Evolutionary conservation across 2,329 filamentous ascomycete genomes (phyloP), one percentile per base, ranked within the genome.

Genomic region (Cadophora sp.): DNA sequence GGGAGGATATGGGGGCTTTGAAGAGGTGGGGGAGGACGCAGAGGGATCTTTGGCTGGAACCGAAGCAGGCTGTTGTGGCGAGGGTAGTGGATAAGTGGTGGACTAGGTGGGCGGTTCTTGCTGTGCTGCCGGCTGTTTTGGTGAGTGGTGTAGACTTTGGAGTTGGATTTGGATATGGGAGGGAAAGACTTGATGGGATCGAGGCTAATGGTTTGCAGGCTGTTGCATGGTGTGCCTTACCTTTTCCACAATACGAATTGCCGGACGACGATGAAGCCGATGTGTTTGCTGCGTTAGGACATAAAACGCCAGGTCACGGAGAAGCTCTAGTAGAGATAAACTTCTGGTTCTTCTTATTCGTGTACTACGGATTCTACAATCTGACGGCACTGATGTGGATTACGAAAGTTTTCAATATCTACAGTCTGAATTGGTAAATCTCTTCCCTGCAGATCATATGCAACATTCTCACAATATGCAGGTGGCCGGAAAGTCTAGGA

Each of bases 291-390:
- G 70, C 43, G 46, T 24, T 65, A 26, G 78, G 77, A 48, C 80
- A 81, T 71, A 85, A 83, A 64, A 79, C 81, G 0, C 88, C 88
- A 0, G 89, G 88, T 29, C 88, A 91, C 80, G 89, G 89, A 67
- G 82, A 85, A 72, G 87, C 88, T 6, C 82, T 85, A 51, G 89
- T 91, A 4, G 84, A 86, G 70, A 85, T 91, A 72, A 90, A 89
- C 80, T 91, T 91, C 75, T 91, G 89, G 89, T 91, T 90, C 81
- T 91, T 91, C 75, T 81, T 91, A 46, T 85, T 90, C 60, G 85
- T 90, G 66, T 91, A 91, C 80, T 91, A 91, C 77, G 87, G 88
- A 66, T 86, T 90, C 72, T 91, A 91, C 79, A 91, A 89, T 76
- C 75, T 91, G 27, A 89, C 87, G 4, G 89, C 89, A 2, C 79